A percentile compares a stretch with the other conserved stretches of the same genome.
phyloP scores from a whole-genome alignment of 305 asterid genomes.

The Fraxinus angustifolia region DNA sequence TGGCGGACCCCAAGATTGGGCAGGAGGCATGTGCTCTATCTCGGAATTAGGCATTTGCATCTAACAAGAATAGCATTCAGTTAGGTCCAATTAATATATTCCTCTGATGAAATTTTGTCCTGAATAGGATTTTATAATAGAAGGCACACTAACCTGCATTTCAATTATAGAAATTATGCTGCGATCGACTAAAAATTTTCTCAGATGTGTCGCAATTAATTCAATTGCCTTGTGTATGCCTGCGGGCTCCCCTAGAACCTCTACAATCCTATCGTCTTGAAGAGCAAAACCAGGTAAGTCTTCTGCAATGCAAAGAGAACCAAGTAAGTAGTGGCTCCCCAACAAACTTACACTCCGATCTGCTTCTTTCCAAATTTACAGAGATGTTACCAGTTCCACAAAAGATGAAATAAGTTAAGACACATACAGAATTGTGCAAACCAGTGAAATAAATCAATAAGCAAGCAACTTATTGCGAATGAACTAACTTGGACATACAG shows the following conservation, averaged over 20 bases:
- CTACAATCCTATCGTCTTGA: slow-evolving; percentile 92
- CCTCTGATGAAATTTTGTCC: background rate
- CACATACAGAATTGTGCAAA: background rate
- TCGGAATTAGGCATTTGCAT: slow-evolving; percentile 73
- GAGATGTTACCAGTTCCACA: slow-evolving; percentile 1
- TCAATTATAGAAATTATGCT: slow-evolving; percentile 76
- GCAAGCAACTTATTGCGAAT: background rate
- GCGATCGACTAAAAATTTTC: slow-evolving; percentile 94
- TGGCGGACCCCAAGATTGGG: slow-evolving; percentile 84
- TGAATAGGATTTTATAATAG: slow-evolving; percentile 10
- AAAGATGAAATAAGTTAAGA: background rate
- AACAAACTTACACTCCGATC: background rate
- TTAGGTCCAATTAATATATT: slow-evolving; percentile 16
- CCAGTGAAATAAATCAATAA: background rate
- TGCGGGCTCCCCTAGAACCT: slow-evolving; percentile 84
- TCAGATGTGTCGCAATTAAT: slow-evolving; percentile 74
- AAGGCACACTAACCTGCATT: slow-evolving; percentile 63
- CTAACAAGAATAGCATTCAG: slow-evolving; percentile 35
- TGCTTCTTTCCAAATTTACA: slow-evolving; percentile 7
- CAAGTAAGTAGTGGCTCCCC: background rate
- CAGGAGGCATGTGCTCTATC: slow-evolving; percentile 71
- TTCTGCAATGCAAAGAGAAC: slow-evolving; percentile 49
- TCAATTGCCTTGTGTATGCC: slow-evolving; percentile 79
- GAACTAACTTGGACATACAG: slow-evolving; percentile 4
- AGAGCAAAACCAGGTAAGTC: slow-evolving; percentile 84